Evolutionary conservation across 169 alveolate species (phyloP).

Genomic region (Cryptosporidium ryanae): DNA sequence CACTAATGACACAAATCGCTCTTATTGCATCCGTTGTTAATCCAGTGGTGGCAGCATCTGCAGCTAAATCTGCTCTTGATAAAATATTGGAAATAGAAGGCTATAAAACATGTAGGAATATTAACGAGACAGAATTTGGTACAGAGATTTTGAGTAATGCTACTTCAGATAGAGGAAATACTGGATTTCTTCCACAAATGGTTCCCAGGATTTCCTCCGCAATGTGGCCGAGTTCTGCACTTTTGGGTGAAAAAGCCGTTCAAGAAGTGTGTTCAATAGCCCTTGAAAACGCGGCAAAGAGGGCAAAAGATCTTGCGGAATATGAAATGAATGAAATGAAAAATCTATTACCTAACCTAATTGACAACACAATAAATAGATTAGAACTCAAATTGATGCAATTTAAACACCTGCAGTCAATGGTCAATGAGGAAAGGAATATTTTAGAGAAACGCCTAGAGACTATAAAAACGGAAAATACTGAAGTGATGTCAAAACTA

Average conservation of each 20-base stretch:
- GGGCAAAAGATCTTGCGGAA: conserved; percentile 66
- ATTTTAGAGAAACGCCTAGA: conserved; percentile 39
- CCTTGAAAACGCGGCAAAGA: conserved; percentile 56
- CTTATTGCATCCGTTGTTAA: conserved; percentile 77
- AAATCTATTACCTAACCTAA: conserved; percentile 47
- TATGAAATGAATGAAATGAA: conserved; percentile 41
- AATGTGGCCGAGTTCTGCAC: conserved; percentile 70
- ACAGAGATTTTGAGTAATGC: neutral
- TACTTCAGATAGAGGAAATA: neutral
- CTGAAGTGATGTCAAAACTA: conserved; percentile 41
- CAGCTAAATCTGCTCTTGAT: conserved; percentile 78
- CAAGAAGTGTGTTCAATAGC: conserved; percentile 71
- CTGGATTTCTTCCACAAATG: conserved; percentile 25
- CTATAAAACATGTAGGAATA: conserved; percentile 10
- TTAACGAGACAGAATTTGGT: neutral
- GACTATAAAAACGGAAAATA: conserved; percentile 30
- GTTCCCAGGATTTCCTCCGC: conserved; percentile 63
- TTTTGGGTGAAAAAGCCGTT: conserved; percentile 57
- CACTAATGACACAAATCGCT: conserved; percentile 78
- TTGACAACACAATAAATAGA: conserved; percentile 55
- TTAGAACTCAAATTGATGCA: conserved; percentile 45
- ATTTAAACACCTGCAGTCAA: conserved; percentile 61
- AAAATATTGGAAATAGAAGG: conserved; percentile 72
- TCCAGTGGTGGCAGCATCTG: conserved; percentile 80
- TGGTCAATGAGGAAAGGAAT: conserved; percentile 64